Base-by-base conservation (phyloP, 2,329 filamentous ascomycete genomes). In the Colletotrichum nymphaeae region DNA sequence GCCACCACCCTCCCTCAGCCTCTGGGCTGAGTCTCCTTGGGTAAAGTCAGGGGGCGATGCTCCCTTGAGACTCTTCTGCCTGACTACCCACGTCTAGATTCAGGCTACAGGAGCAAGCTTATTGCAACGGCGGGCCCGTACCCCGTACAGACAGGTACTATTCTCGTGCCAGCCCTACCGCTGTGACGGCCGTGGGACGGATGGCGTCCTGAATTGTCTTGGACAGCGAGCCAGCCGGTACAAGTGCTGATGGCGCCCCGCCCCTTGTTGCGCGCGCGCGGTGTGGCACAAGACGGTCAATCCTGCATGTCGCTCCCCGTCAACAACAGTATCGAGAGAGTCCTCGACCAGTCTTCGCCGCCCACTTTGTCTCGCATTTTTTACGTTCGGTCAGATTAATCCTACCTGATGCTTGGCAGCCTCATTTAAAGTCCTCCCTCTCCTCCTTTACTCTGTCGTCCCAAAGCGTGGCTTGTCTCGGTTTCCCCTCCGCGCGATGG, bases 101-200 rank as follows among this genome's bases (percentile, higher is more conserved):
- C 42, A 63, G 60, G 60, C 60, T 63, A n/a, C 60, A 32, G 28
- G 28, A 24, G 42, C 52, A 35, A 53, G n/a, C 46, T 35, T 53
- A 14, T 12, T 7, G 26, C 2, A 1, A 12, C 19, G n/a, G n/a
- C 28, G 49, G 24, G 63, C 52, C 42, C 46, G 49, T 42, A 42
- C 37, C 14, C 32, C 32, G 32, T 35, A 12, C 0, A 12, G 11
- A 35, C 12, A 26, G 37, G 37, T 42, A 16, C 14, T 16, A 3
- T 2, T 55, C 58, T 59, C 26, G 16, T 35, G 35, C 46, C 70
- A 73, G 67, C 67, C 70, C 46, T 73, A 65, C 53, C 55, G 26
- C 46, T 37, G 30, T 30, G 58, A 59, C 53, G 53, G 35, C 26
- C 16, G 58, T 60, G 66, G 59, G 24, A 58, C 32, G 52, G 30